Percentiles rank a stretch among this genome's conserved stretches.
Conservation (phyloP, 148 eudicot genomes). For the Silene conica region DNA sequence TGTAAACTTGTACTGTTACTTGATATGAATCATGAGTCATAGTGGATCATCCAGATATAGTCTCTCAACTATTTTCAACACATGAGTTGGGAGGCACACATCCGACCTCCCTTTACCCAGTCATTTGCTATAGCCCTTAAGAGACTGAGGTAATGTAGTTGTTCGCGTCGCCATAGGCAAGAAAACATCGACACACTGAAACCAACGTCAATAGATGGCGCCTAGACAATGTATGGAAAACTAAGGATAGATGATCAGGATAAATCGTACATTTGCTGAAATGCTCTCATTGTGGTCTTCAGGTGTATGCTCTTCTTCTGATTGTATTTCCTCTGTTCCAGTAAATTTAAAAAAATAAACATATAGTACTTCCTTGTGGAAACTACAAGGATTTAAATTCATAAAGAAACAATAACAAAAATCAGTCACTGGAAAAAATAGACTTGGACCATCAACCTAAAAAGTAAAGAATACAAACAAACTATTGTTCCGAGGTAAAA, state of each 20-base stretch:
- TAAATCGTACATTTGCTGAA: constrained; percentile 37
- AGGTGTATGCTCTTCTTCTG: constrained; percentile 27
- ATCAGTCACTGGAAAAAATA: neutral
- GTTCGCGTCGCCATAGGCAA: neutral
- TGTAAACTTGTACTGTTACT: too few relatives aligned
- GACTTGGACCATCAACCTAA: neutral
- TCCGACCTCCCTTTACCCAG: too few relatives aligned
- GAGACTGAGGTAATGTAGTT: too few relatives aligned
- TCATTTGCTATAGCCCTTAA: too few relatives aligned
- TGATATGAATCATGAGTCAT: too few relatives aligned
- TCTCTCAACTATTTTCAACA: too few relatives aligned
- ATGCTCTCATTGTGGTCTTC: constrained; percentile 21
- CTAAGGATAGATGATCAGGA: neutral
- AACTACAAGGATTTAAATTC: neutral
- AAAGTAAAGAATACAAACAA: neutral
- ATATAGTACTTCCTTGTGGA: too few relatives aligned
- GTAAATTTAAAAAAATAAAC: neutral
- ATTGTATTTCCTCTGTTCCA: constrained; percentile 26
- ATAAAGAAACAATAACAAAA: neutral
- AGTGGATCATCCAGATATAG: too few relatives aligned
- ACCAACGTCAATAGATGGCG: neutral
- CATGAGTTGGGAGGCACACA: too few relatives aligned
- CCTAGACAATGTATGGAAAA: neutral
- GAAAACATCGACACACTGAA: neutral
- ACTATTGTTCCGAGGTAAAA: neutral